Base-by-base conservation (phyloP, 129 eudicot genomes). In the Glebionis coronaria region DNA sequence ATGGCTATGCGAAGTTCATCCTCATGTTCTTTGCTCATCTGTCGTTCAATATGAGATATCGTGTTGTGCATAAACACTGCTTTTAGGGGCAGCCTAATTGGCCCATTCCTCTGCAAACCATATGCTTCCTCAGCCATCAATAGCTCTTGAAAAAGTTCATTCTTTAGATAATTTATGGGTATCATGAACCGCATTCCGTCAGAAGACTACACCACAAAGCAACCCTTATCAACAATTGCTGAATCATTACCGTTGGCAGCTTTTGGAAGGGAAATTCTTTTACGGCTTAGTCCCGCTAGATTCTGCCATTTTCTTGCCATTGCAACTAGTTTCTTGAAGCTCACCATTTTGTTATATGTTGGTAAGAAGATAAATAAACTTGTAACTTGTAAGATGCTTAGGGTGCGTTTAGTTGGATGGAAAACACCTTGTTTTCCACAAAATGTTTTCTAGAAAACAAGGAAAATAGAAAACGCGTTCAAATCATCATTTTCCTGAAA, bases 281-380 rank as follows among this genome's bases (percentile, higher is more conserved):
- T 69, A 27, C 50, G 58, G 16, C 44, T 53, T 6, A 63, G 44
- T 3, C 58, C 38, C 11, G 68, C 84, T 10, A 71, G 4, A 23
- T 61, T 81, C 5, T 71, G 79, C 90, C 86, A 78, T 47, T 78
- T 84, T 49, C 56, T 78, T 21, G 86, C 90, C 68, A 84, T 74
- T 56, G 61, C 59, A 47, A 72, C 56, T 56, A 84, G 86, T 51
- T 78, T 84, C 82, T 70, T 81, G 21, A 81, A 56, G 56, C 65
- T 78, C 73, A 81, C 78, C 84, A 81, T 81, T 35, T 50, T 71
- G 67, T 18, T 6, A 73, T 44, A 53, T 13, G 52, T 12, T 68
- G 40, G 67, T 40, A 12, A 18, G 27, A 62, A 38, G 64, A 12
- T 40, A 59, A 3, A 13, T 28, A 11, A 59, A 29, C 29, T 11